Percentiles rank a stretch among this genome's conserved stretches.
Conservation (phyloP, 192 early-diverging fungal genomes). For the Diversispora eburnea region DNA sequence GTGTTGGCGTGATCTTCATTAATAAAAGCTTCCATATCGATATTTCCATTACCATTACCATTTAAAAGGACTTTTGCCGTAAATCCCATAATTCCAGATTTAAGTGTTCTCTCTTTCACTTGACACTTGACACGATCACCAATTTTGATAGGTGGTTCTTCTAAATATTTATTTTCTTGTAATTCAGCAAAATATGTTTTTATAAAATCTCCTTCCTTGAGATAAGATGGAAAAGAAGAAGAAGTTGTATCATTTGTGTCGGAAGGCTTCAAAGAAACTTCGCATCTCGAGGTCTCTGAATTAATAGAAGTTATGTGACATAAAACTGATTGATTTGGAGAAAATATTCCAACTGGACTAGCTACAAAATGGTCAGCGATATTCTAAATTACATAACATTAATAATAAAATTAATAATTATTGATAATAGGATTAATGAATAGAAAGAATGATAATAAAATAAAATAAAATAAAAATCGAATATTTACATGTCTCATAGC, state of each 20-base stretch:
- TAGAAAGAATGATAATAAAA: conserved; percentile 29
- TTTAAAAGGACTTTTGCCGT: neutral
- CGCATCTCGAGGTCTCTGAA: conserved; percentile 41
- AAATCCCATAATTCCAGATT: conserved; percentile 29
- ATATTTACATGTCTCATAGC: conserved; percentile 44
- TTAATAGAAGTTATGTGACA: conserved; percentile 58
- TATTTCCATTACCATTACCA: conserved; percentile 36
- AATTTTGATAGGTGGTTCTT: conserved; percentile 40
- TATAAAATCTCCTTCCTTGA: conserved; percentile 50
- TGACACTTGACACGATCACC: conserved; percentile 48
- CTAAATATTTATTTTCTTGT: conserved; percentile 30
- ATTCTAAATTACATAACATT: neutral
- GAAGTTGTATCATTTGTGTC: conserved; percentile 41
- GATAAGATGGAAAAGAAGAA: conserved; percentile 36
- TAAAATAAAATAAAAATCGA: conserved; percentile 32
- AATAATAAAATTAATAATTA: neutral
- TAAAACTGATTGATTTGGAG: conserved; percentile 67
- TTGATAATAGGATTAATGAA: too few relatives aligned
- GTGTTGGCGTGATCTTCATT: conserved; percentile 50
- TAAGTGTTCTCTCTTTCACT: conserved; percentile 44
- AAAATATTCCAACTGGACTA: conserved; percentile 48
- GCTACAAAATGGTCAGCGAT: conserved; percentile 62
- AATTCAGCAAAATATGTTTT: conserved; percentile 48
- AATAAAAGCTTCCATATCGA: conserved; percentile 55
- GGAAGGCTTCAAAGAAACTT: conserved; percentile 69